Base-by-base conservation (phyloP, 192 early-diverging fungal genomes). In the Phycomyces blakesleeanus region DNA sequence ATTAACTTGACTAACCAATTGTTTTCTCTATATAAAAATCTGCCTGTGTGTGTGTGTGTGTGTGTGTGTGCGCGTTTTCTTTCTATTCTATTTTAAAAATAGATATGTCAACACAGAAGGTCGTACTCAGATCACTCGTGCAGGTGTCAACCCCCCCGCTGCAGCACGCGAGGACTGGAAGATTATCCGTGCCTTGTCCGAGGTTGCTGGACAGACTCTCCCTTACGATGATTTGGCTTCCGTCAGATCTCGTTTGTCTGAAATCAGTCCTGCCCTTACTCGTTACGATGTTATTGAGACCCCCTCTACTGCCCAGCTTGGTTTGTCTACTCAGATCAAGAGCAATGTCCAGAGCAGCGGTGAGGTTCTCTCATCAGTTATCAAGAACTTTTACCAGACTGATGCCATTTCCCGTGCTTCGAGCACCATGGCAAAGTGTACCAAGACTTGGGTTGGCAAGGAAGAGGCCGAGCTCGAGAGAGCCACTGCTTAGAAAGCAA, bases 81-180 rank as follows among this genome's bases (percentile, higher is more conserved):
- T 14, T 29, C 14, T 63, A 3, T 54, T 54, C 11, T 25, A 34
- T 58, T 34, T 58, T 15, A 58, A 10, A n/a, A n/a, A n/a, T 44
- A 66, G 64, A 16, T 98, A 85, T 71, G 89, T 98, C 59, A 98
- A 97, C 83, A 97, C 95, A 10, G 97, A 98, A 71, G 97, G 97
- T 50, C 90, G 97, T 38, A 78, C 93, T 42, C 97, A 98, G 75
- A 78, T 84, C 49, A 95, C 97, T 16, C 92, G 95, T 51, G 92
- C 93, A 27, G 93, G 95, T 11, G 95, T 98, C 20, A 83, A 86
- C 42, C 88, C 91, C 59, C 93, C 94, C 8, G 89, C 81, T 18
- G 91, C 85, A 37, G 91, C 97, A 9, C 93, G 97, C 56, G 95
- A 97, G 64, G 97, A 99, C 83, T 99, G 97, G 97, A 97, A 96